These are phyloP conservation scores for Thozetella sp. DNA, from an alignment of 495 filamentous ascomycete genomes.

Conservation along the genomic window DNA sequence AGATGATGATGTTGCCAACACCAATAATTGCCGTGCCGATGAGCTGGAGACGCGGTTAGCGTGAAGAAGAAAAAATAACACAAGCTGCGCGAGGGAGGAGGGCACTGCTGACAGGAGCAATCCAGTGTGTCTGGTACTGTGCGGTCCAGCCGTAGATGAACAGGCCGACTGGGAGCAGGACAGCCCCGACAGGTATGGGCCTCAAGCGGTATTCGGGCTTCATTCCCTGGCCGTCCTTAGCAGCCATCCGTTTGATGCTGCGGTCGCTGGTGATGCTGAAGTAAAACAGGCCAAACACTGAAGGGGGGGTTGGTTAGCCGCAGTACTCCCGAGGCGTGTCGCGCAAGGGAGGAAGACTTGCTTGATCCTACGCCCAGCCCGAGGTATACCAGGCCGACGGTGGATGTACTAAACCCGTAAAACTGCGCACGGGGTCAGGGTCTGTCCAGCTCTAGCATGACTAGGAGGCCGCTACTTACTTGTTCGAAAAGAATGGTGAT, in stretches of 20 bases:
- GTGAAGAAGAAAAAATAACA: neutral
- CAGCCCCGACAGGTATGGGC: slow-evolving; percentile 45
- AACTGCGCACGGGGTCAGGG: slow-evolving; percentile 18
- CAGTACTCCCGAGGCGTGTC: no score
- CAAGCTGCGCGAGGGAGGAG: neutral
- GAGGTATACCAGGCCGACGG: slow-evolving; percentile 37
- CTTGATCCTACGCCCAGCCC: slow-evolving; percentile 37
- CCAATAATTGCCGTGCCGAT: slow-evolving; percentile 43
- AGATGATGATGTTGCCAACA: slow-evolving; percentile 44
- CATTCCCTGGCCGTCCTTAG: slow-evolving; percentile 24
- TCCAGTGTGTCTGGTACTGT: slow-evolving; percentile 35
- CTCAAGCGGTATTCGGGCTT: slow-evolving; percentile 55
- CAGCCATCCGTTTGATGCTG: slow-evolving; percentile 27
- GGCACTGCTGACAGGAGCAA: slow-evolving; percentile 30
- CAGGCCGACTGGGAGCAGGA: slow-evolving; percentile 46
- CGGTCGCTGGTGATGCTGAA: slow-evolving; percentile 30
- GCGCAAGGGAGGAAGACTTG: no score
- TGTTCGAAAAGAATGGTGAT: slow-evolving; percentile 57
- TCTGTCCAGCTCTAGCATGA: neutral
- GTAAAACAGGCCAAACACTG: slow-evolving; percentile 27
- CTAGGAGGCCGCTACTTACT: neutral
- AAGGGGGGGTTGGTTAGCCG: no score
- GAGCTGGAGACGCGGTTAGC: slow-evolving; percentile 14
- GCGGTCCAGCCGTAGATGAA: slow-evolving; percentile 53
- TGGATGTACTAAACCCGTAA: slow-evolving; percentile 43